phyloP scores from a whole-genome alignment of 371 early-diverging fungal genomes.

The Dichotomocladium elegans region DNA sequence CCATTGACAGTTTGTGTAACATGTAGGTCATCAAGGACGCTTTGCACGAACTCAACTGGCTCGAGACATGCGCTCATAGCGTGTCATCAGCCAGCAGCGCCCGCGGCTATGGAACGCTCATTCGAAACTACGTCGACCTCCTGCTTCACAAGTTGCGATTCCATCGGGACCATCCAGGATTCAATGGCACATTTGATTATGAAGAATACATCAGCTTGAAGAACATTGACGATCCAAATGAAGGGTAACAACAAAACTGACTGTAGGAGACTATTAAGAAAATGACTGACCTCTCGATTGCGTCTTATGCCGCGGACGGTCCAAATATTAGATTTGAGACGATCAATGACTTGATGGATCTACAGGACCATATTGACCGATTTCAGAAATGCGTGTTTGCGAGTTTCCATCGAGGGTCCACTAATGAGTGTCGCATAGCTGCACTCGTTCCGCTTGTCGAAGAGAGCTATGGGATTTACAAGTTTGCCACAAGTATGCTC shows the following conservation, averaged over 20 bases:
- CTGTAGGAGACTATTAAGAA: not conserved
- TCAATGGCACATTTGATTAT: constrained; percentile 94
- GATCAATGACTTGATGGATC: constrained; percentile 86
- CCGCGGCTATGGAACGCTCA: constrained; percentile 83
- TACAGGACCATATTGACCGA: constrained; percentile 87
- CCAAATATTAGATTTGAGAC: constrained; percentile 73
- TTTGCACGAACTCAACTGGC: constrained; percentile 63
- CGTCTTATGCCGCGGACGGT: not conserved
- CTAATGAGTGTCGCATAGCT: constrained; percentile 93
- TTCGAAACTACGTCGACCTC: constrained; percentile 89
- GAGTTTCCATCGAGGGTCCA: constrained; percentile 79
- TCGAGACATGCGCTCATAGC: constrained; percentile 65
- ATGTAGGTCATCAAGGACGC: constrained; percentile 74
- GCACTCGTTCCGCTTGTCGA: constrained; percentile 96
- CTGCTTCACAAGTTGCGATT: constrained; percentile 87
- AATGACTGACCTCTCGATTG: not conserved
- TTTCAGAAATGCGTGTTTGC: constrained; percentile 88
- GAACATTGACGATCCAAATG: constrained; percentile 95
- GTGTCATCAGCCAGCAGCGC: constrained; percentile 59
- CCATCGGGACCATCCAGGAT: constrained; percentile 89
- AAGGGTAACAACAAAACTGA: constrained; percentile 68
- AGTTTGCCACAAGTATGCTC: constrained; percentile 92
- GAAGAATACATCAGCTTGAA: constrained; percentile 93
- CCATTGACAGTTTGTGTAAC: not conserved
- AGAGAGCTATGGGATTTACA: constrained; percentile 94